Evolutionary conservation across 306 rosid genomes (phyloP).

Genomic region (Dryas drummondii): DNA sequence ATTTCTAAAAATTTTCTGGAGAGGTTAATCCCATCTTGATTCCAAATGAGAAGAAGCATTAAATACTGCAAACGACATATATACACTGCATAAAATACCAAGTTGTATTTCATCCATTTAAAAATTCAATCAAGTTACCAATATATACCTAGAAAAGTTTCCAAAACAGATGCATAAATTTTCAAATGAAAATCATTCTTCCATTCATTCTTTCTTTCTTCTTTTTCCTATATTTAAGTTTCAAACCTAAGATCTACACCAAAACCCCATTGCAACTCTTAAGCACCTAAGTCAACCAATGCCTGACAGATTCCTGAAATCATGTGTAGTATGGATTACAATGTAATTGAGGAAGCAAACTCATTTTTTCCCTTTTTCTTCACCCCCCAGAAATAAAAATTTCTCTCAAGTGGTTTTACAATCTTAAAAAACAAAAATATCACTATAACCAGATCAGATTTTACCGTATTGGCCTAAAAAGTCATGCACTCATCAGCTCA

Average conservation of each 20-base stretch:
- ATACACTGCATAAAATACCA: background rate
- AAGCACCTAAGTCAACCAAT: too few species aligned
- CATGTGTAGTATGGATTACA: background rate
- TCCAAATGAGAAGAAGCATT: background rate
- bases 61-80: background rate
- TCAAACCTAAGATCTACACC: background rate
- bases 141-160: background rate
- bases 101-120: background rate
- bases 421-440: background rate
- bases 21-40: background rate
- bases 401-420: constrained; percentile 19
- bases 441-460: background rate
- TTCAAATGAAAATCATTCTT: background rate
- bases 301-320: background rate
- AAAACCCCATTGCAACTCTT: background rate
- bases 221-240: background rate
- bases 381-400: background rate
- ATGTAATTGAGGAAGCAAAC: background rate
- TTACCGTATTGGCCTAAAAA: background rate
- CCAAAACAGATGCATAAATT: background rate
- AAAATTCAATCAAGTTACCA: background rate
- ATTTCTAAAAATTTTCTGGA: background rate
- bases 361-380: background rate
- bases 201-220: background rate
- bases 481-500: background rate